Evolutionary conservation across 768 basidiomycete genomes (phyloP), one percentile per base, ranked within the genome.

Genomic region (Jaapia argillacea): DNA sequence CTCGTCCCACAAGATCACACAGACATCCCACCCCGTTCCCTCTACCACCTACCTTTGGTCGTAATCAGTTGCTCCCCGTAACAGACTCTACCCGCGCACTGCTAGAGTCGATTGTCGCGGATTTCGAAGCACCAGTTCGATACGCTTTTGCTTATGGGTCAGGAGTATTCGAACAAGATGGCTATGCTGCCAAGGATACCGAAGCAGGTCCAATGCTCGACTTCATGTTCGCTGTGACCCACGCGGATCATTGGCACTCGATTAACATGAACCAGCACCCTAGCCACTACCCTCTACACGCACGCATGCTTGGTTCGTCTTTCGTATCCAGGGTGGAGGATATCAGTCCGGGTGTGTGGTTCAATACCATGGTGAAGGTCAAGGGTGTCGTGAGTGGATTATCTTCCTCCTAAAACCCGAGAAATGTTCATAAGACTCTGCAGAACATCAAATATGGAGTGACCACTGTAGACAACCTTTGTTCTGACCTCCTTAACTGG

Each of bases 81-180:
- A 71, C 85, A 10, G 80, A 81, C 56, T 79, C 83, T 21, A 90
- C 83, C 2, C 76, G 88, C 3, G 80, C 84, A 3, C 66, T 90
- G 21, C 72, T 94, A 13, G 86, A 92, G 56, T 69, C 72, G 46
- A 81, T 97, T 45, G 81, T 96, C 25, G 66, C 68, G 12, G 71
- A 77, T 39, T 94, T 97, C 54, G 74, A 89, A 33, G 88, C 89
- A 0, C 93, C 93, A 6, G 86, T 97, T 40, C 81, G 93, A 18
- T 98, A 94, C 68, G 96, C 93, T 1, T 92, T 97, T 57, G 96
- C 96, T 0, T 99, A 98, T 57, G 96, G 96, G 10, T 90, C 85
- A 2, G 96, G 94, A 0, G 92, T 98, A 2, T 96, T 96, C 53
- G 79, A 87, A 55, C 96, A 99, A 62, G 81, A 82, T 43, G 88